These are phyloP conservation scores for Glebionis coronaria DNA, from an alignment of 129 eudicot genomes.

Conservation along the genomic window DNA sequence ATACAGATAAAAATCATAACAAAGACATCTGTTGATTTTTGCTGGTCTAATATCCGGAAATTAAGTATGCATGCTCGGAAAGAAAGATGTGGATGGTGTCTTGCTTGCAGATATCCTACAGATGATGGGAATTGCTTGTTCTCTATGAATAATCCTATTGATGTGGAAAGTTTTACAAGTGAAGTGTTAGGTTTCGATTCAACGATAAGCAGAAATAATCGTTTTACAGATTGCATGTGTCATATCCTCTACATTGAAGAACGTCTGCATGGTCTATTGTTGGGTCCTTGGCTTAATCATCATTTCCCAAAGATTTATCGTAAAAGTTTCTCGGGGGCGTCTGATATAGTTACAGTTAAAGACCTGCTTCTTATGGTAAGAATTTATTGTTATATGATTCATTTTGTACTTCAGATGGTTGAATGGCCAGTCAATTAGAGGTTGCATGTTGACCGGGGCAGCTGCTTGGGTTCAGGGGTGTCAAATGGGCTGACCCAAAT, in stretches of 20 bases:
- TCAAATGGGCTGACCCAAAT: too few species aligned
- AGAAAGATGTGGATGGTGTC: conserved; percentile 98
- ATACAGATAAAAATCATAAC: conserved; percentile 69
- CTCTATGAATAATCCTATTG: conserved; percentile 31
- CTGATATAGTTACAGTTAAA: conserved; percentile 50
- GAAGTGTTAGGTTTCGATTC: conserved; percentile 49
- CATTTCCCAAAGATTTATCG: conserved; percentile 58
- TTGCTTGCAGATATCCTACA: conserved; percentile 68
- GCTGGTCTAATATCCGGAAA: conserved; percentile 67
- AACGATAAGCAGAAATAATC: conserved; percentile 39
- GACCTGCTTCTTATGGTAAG: conserved; percentile 57
- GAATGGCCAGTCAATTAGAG: background rate
- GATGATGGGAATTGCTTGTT: conserved; percentile 75
- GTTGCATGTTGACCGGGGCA: too few species aligned
- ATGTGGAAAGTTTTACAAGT: conserved; percentile 41
- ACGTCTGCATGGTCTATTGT: conserved; percentile 82
- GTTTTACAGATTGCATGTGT: conserved; percentile 64
- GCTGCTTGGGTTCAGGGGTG: conserved; percentile 8
- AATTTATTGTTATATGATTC: conserved; percentile 1
- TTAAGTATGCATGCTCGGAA: conserved; percentile 44
- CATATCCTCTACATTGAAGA: conserved; percentile 73
- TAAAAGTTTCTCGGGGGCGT: conserved; percentile 41
- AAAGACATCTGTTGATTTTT: conserved; percentile 49
- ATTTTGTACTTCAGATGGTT: background rate
- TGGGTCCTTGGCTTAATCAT: conserved; percentile 89